Evolutionary conservation across 2,329 filamentous ascomycete species (phyloP), one percentile per base, ranked within the genome.

Genomic region (Purpureocillium lavendulum): DNA sequence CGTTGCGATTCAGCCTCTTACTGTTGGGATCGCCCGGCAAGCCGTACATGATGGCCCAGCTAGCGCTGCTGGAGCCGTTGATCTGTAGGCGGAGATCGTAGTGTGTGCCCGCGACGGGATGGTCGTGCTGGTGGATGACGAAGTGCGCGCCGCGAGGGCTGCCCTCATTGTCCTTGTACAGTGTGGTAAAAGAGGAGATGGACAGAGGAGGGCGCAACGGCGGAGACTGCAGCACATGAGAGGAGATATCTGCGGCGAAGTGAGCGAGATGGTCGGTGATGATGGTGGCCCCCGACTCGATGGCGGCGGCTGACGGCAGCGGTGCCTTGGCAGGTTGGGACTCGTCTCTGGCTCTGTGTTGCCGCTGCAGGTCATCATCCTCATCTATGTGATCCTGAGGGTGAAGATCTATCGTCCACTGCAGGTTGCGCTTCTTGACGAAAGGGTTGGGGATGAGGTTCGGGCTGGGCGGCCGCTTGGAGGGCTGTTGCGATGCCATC

Each of bases 31-130:
- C 67, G 0, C 75, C 77, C 0, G 75, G 76, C 14, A 77, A 52
- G 1, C 76, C 76, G 50, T 80, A 81, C 75, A 78, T 79, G 46
- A 80, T 67, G 1, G 77, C 75, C 69, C 68, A 86, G 43, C 75
- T 82, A 10, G 75, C 70, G 18, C 78, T 80, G 51, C 80, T 84
- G 1, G 73, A 71, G 41, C 70, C 67, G 24, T 82, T 85, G 54
- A 85, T 81, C 55, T 86, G 81, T 14, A 86, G 63, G 3, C 82
- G 69, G 15, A 86, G 65, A 56, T 86, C 82, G 62, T 86, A 84
- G 53, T 82, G 77, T 1, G 70, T 69, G 17, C 82, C 80, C 9
- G 82, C 79, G 33, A 83, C 56, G 2, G 82, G 82, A 53, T 86
- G 82, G 51, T 84, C 80, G 53, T 87, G 81, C 52, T 87, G 81